A percentile compares a stretch with the other conserved stretches of the same genome.
phyloP scores from a whole-genome alignment of 805 yeast species.

The Starmerella cellae region DNA sequence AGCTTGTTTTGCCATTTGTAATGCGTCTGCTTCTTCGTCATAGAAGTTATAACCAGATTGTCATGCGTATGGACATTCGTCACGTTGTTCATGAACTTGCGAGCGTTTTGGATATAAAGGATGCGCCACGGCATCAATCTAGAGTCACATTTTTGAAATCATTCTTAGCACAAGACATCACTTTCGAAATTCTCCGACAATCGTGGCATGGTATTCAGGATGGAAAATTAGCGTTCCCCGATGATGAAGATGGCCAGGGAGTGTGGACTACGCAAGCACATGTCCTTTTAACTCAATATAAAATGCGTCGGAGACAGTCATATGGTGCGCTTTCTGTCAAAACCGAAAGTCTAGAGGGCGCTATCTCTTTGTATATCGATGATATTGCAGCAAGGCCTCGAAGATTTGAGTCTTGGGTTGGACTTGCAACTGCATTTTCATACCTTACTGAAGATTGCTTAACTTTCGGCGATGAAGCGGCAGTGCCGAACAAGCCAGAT shows the following conservation, averaged over 20 bases:
- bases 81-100: conserved; percentile 44
- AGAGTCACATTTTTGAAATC: conserved; percentile 1
- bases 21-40: conserved; percentile 43
- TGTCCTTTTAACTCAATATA: conserved; percentile 51
- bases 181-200: conserved; percentile 1
- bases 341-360: conserved; percentile 65
- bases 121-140: background rate
- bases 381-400: conserved; percentile 57
- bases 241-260: conserved; percentile 38
- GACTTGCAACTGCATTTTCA: conserved; percentile 68
- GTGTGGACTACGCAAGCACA: conserved; percentile 59
- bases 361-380: conserved; percentile 47
- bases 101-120: background rate
- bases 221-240: conserved; percentile 14
- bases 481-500: conserved; percentile 6
- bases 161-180: conserved; percentile 14
- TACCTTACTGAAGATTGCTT: conserved; percentile 75
- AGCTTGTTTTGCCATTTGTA: conserved; percentile 34
- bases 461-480: conserved; percentile 12
- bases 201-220: conserved; percentile 10
- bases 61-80: conserved; percentile 56
- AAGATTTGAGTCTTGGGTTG: conserved; percentile 75
- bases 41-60: conserved; percentile 44
- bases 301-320: conserved; percentile 58
- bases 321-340: conserved; percentile 43